Conservation (phyloP, 148 eudicot species). For the Spergularia marina region DNA sequence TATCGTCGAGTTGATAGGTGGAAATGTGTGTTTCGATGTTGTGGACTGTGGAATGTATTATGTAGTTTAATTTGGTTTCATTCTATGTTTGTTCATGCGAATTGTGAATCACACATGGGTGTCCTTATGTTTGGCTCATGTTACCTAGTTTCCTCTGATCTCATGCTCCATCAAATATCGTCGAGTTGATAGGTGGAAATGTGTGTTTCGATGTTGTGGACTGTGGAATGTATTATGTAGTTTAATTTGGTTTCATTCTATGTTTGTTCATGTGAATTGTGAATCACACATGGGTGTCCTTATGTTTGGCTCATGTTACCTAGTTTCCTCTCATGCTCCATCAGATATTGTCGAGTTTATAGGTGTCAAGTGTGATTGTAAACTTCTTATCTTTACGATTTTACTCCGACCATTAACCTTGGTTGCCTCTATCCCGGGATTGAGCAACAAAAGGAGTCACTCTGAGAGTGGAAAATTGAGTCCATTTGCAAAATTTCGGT, state of each 20-base stretch:
- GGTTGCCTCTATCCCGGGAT: too few species aligned
- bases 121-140: neutral
- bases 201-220: neutral
- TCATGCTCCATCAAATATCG: too few species aligned
- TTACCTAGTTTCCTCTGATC: too few species aligned
- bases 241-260: neutral
- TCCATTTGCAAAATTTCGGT: too few species aligned
- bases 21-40: neutral
- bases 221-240: too few species aligned
- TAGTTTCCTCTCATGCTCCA: too few species aligned
- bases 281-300: neutral
- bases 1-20: neutral
- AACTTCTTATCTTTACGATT: too few species aligned
- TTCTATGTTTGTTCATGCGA: neutral
- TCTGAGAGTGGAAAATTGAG: too few species aligned
- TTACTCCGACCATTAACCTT: too few species aligned
- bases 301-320: neutral
- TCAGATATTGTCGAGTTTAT: too few species aligned
- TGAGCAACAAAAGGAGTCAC: too few species aligned
- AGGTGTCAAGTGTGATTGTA: too few species aligned
- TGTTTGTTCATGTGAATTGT: neutral
- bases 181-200: neutral
- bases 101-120: neutral
- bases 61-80: neutral
- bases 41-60: neutral